A percentile compares a stretch with the other conserved stretches of the same genome.
phyloP scores from a whole-genome alignment of 75 land plant genomes.

The Selaginella moellendorffii region DNA sequence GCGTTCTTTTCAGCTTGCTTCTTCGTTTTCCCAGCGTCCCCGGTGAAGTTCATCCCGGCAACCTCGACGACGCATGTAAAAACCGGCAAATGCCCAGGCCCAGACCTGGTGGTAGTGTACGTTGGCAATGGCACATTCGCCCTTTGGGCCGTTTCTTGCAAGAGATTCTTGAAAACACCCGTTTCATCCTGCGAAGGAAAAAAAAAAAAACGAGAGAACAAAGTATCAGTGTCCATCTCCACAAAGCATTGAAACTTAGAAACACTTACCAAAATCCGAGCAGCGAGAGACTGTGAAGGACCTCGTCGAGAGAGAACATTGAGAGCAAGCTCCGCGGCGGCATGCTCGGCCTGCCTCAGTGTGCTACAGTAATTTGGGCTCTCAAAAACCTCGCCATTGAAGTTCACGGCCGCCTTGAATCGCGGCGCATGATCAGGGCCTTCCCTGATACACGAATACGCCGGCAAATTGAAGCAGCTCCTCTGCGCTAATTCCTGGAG shows the following conservation, averaged over 20 bases:
- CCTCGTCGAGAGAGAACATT: conserved; percentile 13
- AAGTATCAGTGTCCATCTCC: neutral
- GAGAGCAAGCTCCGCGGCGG: conserved; percentile 47
- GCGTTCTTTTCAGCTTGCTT: conserved; percentile 56
- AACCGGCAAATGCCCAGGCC: conserved; percentile 22
- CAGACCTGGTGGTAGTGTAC: conserved; percentile 24
- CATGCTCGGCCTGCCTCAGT: conserved; percentile 42
- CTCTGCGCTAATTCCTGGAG: conserved; percentile 42
- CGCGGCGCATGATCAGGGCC: conserved; percentile 36
- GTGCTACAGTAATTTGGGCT: conserved; percentile 22
- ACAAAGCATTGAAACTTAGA: conserved; percentile 6
- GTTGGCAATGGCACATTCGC: conserved; percentile 28
- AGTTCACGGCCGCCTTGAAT: conserved; percentile 36
- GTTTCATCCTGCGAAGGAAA: conserved; percentile 34
- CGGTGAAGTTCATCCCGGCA: conserved; percentile 29
- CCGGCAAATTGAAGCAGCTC: conserved; percentile 20
- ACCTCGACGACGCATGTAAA: conserved; percentile 38
- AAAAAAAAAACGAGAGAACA: neutral
- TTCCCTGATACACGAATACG: conserved; percentile 19
- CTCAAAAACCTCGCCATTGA: conserved; percentile 35
- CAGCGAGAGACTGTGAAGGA: conserved; percentile 23
- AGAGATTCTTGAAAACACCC: conserved; percentile 35
- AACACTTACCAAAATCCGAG: conserved; percentile 18
- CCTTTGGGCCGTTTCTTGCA: conserved; percentile 42
- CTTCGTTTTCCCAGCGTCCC: conserved; percentile 36